Conservation (phyloP, 495 filamentous ascomycete genomes). For the Hypomontagnella monticulosa region DNA sequence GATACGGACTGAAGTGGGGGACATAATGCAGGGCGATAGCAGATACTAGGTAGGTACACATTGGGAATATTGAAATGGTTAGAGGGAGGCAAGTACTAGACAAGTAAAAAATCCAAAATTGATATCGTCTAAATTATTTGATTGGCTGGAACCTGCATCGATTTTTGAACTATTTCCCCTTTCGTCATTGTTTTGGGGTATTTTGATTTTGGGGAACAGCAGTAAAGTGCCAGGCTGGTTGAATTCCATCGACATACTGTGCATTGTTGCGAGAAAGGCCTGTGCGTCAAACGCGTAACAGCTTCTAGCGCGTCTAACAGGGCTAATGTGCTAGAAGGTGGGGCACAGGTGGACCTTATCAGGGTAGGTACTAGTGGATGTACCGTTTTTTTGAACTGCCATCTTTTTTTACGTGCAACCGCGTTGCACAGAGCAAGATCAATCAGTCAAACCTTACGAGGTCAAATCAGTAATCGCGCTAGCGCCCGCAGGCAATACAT, state of each 20-base stretch:
- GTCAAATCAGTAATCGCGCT: constrained; percentile 59
- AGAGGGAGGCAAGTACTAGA: background rate
- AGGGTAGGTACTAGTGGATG: constrained; percentile 12
- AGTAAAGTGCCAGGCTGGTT: background rate
- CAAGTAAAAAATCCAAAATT: constrained; percentile 19
- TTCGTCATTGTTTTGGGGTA: constrained; percentile 29
- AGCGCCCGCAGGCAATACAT: constrained; percentile 60
- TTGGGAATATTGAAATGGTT: constrained; percentile 1
- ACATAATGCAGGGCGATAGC: constrained; percentile 12
- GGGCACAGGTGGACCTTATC: constrained; percentile 22
- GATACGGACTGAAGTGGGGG: constrained; percentile 15
- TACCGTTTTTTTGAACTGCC: constrained; percentile 10
- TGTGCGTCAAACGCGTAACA: constrained; percentile 35
- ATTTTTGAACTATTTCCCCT: constrained; percentile 24
- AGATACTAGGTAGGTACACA: constrained; percentile 1
- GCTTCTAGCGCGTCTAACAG: constrained; percentile 32
- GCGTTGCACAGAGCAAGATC: constrained; percentile 39
- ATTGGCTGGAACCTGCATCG: constrained; percentile 18
- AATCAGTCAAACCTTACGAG: constrained; percentile 53
- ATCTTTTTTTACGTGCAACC: constrained; percentile 28
- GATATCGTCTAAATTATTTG: constrained; percentile 22
- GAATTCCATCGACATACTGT: background rate
- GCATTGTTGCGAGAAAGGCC: constrained; percentile 12
- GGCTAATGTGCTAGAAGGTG: constrained; percentile 17
- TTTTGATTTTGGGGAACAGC: constrained; percentile 13